Conservation (phyloP, 1,284 basidiomycete genomes). For the Jaminaea rosea region DNA sequence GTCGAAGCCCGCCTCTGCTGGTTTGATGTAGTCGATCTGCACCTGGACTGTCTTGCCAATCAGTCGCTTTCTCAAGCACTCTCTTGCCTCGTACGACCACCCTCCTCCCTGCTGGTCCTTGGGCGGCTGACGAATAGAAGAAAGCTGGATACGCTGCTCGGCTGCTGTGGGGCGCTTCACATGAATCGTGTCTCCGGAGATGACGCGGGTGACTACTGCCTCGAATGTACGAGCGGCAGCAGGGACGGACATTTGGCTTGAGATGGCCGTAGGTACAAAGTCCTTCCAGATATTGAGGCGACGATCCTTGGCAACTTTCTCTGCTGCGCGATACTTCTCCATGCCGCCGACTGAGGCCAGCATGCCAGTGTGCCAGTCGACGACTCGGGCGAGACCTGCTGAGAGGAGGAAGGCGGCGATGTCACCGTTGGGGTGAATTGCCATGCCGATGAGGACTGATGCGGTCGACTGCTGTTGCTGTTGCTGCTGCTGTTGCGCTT, state of each 20-base stretch:
- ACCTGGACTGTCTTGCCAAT: conserved; percentile 35
- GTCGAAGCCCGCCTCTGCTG: conserved; percentile 33
- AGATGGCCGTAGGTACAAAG: conserved; percentile 14
- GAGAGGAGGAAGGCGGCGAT: conserved; percentile 80
- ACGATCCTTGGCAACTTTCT: conserved; percentile 75
- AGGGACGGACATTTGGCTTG: conserved; percentile 11
- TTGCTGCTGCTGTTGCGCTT: conserved; percentile 7
- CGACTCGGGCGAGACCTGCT: conserved; percentile 77
- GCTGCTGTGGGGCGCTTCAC: conserved; percentile 52
- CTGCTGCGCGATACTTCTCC: conserved; percentile 65
- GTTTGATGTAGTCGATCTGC: conserved; percentile 41
- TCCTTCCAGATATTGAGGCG: conserved; percentile 69
- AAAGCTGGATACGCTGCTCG: conserved; percentile 79
- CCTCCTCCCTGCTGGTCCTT: conserved; percentile 78
- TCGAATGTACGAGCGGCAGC: conserved; percentile 51
- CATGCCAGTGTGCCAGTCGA: conserved; percentile 97
- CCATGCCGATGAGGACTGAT: conserved; percentile 79
- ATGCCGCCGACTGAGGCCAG: conserved; percentile 56
- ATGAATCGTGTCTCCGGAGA: conserved; percentile 78
- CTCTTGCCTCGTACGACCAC: conserved; percentile 82
- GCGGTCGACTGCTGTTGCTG: conserved; percentile 39
- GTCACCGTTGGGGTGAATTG: conserved; percentile 86
- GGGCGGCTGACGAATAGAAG: conserved; percentile 66
- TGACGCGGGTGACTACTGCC: conserved; percentile 73
- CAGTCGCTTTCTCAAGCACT: conserved; percentile 48